Base-by-base conservation (phyloP, 306 rosid genomes). In the Cicer arietinum region DNA sequence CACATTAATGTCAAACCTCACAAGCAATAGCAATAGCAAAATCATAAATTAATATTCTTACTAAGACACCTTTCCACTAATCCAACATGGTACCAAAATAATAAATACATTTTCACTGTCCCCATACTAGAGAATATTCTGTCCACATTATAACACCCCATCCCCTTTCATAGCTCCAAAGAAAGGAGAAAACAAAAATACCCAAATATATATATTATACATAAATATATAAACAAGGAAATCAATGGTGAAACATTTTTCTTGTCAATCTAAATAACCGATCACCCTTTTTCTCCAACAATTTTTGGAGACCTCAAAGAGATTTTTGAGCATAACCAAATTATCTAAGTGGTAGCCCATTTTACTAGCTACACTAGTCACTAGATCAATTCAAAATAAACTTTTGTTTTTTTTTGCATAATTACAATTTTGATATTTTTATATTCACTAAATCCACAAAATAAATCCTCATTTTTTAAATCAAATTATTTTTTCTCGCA, bases 71-170 rank as follows among this genome's bases (percentile, higher is more conserved):
- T 84, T 77, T 81, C 69, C 83, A 74, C 71, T 81, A 69, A 81
- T 74, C 60, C 59, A 77, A 75, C 85, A 84, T 9, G 18, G 6
- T 47, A 66, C 14, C 60, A 58, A 73, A 74, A 63, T 61, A 69
- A 73, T 57, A 84, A 83, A 80, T 83, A 81, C 77, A 84, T 7
- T 48, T 50, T 80, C 75, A 67, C 61, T 60, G 74, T 68, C 81
- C 73, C 69, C 76, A 78, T 74, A 74, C 79, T 17, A 85, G 71
- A 81, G 73, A 81, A 85, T 84, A 84, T 81, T 81, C 74, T 79
- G 37, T 76, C 56, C 80, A 82, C 84, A 81, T 59, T 77, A 30
- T 30, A 80, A 73, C 82, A 77, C 58, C 72, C n/a, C 59, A 8
- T 9, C 65, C 8, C 8, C 65, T 61, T 72, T 74, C 75, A 69